Base-by-base conservation (phyloP, 2,329 filamentous ascomycete genomes). In the Chlorencoelia australis region DNA sequence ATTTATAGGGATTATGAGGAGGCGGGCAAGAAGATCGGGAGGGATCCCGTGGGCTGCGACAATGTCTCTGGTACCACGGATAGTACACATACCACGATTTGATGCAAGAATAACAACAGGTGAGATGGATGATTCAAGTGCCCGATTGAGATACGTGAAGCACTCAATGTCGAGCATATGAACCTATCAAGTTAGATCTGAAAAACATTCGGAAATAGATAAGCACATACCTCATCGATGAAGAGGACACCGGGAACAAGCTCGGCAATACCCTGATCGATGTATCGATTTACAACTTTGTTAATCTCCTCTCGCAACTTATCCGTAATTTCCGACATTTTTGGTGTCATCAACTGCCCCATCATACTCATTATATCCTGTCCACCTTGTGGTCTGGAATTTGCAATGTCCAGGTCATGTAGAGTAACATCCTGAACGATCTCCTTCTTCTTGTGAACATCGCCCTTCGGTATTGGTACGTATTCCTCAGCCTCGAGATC, bases 321-420 rank as follows among this genome's bases (percentile, higher is more conserved):
- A 64, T 98, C 91, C 19, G 91, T 98, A 55, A 98, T 96, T 61
- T 98, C 91, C 5, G 91, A 98, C 79, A 95, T 95, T 69, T 93
- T 93, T 44, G 91, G 91, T 73, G 96, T 96, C 87, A 96, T 95
- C 56, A 98, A 67, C 64, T 98, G 91, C 53, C 91, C 91, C 89
- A 98, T 96, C 91, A 98, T 96, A 67, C 88, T 95, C 88, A 98
- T 96, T 49, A 98, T 94, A 60, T 98, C 91, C 68, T 98, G 91
- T 29, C 91, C 91, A 35, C 91, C 91, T 66, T 96, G 87, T 4
- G 91, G 91, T 53, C 89, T 72, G 10, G 91, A 83, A 55, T 98
- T 98, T 47, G 91, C 91, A 45, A 96, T 82, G 56, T 98, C 91
- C 39, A 98, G 69, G 57, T 98, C 91, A 61, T 98, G 91, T 46